phyloP scores from a whole-genome alignment of 495 filamentous ascomycete genomes.

The Penicillium goetzii region DNA sequence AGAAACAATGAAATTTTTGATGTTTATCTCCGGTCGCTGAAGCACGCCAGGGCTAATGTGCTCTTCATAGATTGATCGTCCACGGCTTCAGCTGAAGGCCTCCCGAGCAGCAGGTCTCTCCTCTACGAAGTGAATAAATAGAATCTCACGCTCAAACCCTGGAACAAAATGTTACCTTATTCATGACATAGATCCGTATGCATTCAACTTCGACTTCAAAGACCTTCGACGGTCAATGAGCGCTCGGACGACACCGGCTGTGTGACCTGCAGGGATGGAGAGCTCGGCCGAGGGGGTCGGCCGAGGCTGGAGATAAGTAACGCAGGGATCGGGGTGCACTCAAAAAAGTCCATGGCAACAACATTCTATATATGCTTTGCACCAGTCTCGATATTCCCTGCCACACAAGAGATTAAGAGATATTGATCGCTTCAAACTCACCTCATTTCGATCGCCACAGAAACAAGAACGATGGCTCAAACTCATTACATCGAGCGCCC shows the following conservation, averaged over 20 bases:
- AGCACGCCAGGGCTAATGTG: background rate
- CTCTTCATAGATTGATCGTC: background rate
- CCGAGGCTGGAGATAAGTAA: slow-evolving; percentile 18
- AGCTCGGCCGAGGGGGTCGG: slow-evolving; percentile 20
- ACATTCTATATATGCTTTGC: background rate
- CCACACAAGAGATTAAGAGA: background rate
- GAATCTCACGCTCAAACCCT: background rate
- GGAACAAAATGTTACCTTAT: background rate
- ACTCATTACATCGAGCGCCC: slow-evolving; percentile 51
- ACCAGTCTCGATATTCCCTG: background rate
- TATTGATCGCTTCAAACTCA: background rate
- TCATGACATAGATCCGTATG: background rate
- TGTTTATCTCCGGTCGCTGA: background rate
- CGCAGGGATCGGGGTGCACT: background rate
- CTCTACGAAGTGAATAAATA: slow-evolving; percentile 10
- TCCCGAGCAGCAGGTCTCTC: background rate
- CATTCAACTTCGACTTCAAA: background rate
- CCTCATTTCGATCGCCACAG: background rate
- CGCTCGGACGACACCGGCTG: background rate
- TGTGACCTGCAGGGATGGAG: background rate
- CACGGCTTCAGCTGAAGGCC: background rate
- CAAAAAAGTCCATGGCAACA: background rate
- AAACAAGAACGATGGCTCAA: slow-evolving; percentile 20
- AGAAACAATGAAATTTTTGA: background rate
- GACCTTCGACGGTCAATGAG: background rate